Base-by-base conservation (phyloP, 78 protist genomes). In the Tieghemostelium lacteum region DNA sequence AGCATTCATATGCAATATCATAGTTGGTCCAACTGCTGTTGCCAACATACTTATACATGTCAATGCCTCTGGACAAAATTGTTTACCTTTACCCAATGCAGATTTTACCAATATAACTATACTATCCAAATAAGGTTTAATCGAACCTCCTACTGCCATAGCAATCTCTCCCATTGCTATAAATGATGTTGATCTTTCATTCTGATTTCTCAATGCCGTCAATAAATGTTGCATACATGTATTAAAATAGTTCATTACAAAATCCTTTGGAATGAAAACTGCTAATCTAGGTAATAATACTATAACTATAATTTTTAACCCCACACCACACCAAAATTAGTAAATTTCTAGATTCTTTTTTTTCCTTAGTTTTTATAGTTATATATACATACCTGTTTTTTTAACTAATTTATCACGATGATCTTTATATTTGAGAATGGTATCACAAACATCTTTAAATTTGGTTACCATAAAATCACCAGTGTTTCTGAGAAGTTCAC, bases 11-110 rank as follows among this genome's bases (percentile, higher is more conserved):
- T 75, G 37, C 19, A 55, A 72, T 12, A 50, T 28, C 78, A 80
- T 64, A 12, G 36, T 39, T 26, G 24, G 66, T 17, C 92, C 86
- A 29, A 87, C 92, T n/a, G 94, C 89, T 3, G 62, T 57, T 14
- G 91, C 73, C 52, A 87, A 71, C 93, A 93, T 93, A 58, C 74
- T 50, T 22, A 93, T 72, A 58, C 94, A 93, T 7, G 73, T 76
- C 26, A 93, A 31, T n/a, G 76, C 96, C 26, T 92, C 95, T 29
- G 95, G 95, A 69, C 85, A 62, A 58, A 74, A 61, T 45, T 69
- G 88, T 76, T 83, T 70, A 40, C 83, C 77, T 22, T 73, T 78
- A 17, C 42, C 26, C 36, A 75, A 29, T 6, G 73, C 85, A 33
- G 64, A 26, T 37, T 73, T 86, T 0, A 85, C 58, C 65, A 52